These are phyloP conservation scores for Coemansia sp. DNA, from an alignment of 192 early-diverging fungal species.

Conservation along the genomic window DNA sequence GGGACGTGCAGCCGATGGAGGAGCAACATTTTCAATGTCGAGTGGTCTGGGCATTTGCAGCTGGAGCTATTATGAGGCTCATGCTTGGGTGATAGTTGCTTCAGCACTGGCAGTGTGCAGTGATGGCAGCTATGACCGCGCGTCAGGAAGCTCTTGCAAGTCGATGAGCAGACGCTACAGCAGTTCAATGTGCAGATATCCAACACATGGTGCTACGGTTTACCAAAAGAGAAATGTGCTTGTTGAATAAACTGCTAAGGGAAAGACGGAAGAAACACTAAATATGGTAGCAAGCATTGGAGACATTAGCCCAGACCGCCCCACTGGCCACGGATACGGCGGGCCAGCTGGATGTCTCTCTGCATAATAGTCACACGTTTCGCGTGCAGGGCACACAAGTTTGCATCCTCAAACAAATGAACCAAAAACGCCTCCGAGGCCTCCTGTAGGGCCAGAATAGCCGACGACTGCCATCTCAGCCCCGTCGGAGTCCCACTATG, in stretches of 20 bases:
- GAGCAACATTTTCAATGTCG: slow-evolving; percentile 12
- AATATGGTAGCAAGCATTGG: background rate
- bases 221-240: background rate
- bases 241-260: background rate
- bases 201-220: slow-evolving; percentile 1
- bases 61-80: slow-evolving; percentile 43
- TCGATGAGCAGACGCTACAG: slow-evolving; percentile 28
- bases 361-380: slow-evolving; percentile 92
- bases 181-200: slow-evolving; percentile 33
- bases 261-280: slow-evolving; percentile 1
- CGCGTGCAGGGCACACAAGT: slow-evolving; percentile 91
- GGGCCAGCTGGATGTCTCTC: slow-evolving; percentile 85
- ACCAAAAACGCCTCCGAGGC: slow-evolving; percentile 79
- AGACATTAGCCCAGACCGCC: slow-evolving; percentile 59
- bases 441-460: slow-evolving; percentile 79
- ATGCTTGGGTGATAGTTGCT: slow-evolving; percentile 47
- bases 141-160: slow-evolving; percentile 28
- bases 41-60: slow-evolving; percentile 12
- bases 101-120: slow-evolving; percentile 20
- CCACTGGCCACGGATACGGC: slow-evolving; percentile 57
- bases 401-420: slow-evolving; percentile 87
- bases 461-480: slow-evolving; percentile 70
- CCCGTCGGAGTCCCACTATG: slow-evolving; percentile 39
- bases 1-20: slow-evolving; percentile 13
- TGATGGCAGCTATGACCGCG: slow-evolving; percentile 24